These are phyloP conservation scores for Ulota crispa DNA, from an alignment of 225 moss, liverwort and hornwort genomes.

Conservation along the genomic window DNA sequence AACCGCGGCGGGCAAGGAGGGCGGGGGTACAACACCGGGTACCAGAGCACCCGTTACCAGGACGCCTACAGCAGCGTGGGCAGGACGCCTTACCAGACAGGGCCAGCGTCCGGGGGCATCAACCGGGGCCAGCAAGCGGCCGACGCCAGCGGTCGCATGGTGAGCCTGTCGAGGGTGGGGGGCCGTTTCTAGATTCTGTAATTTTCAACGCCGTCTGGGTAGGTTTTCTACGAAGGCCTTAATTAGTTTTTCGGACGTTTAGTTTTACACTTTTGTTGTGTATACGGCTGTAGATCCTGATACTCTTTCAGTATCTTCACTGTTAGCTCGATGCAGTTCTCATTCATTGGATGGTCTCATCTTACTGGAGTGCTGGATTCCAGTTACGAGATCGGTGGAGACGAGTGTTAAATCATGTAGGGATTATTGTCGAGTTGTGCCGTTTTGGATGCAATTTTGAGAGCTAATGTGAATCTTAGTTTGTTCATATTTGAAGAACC, in stretches of 20 bases:
- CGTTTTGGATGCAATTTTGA: neutral
- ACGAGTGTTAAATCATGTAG: neutral
- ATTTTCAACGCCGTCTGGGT: neutral
- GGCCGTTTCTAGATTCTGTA: slow-evolving; percentile 38
- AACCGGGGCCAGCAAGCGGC: slow-evolving; percentile 69
- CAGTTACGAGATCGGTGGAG: slow-evolving; percentile 6
- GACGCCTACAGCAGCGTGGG: slow-evolving; percentile 95
- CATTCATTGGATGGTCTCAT: neutral
- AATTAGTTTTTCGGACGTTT: slow-evolving; percentile 5
- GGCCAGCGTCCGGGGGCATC: slow-evolving; percentile 70
- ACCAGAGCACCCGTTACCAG: slow-evolving; percentile 97
- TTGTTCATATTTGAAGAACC: slow-evolving; percentile 1
- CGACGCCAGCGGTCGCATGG: slow-evolving; percentile 92
- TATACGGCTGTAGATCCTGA: slow-evolving; percentile 15
- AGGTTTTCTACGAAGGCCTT: neutral
- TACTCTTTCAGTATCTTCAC: slow-evolving; percentile 3
- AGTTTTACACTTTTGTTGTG: neutral
- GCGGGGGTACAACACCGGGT: slow-evolving; percentile 68
- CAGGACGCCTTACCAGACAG: slow-evolving; percentile 85
- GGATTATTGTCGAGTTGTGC: neutral
- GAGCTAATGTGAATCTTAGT: neutral
- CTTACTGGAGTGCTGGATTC: neutral
- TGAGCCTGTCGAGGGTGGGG: slow-evolving; percentile 67
- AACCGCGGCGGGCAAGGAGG: slow-evolving; percentile 71
- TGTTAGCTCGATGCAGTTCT: neutral